Evolutionary conservation across 75 land plant genomes (phyloP).

Genomic region (Picea sitchensis): DNA sequence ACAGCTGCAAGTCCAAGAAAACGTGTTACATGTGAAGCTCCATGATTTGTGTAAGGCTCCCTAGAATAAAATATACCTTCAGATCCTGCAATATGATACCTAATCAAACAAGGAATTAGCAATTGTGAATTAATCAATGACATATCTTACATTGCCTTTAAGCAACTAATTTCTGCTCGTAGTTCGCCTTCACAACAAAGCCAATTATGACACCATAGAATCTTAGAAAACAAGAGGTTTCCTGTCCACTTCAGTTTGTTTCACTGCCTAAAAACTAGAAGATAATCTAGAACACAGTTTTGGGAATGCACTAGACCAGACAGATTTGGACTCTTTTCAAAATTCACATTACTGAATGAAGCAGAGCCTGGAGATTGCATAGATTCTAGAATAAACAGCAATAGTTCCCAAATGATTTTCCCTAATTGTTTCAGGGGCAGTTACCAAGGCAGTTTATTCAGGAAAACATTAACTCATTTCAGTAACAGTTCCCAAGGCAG

Average conservation of each 20-base stretch:
- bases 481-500: no score
- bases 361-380: no score
- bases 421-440: no score
- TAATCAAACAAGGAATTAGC: slow-evolving; percentile 15
- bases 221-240: background rate
- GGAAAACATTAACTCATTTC: no score
- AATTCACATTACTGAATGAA: background rate
- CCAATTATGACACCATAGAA: background rate
- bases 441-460: no score
- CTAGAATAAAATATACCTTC: slow-evolving; percentile 83
- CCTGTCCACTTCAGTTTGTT: no score
- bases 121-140: background rate
- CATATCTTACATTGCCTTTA: background rate
- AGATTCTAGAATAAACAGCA: no score
- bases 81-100: slow-evolving; percentile 96
- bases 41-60: slow-evolving; percentile 74
- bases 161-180: background rate
- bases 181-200: background rate
- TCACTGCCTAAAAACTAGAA: background rate
- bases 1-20: slow-evolving; percentile 94
- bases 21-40: slow-evolving; percentile 72
- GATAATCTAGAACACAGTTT: background rate
- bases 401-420: no score
- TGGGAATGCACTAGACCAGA: background rate
- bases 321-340: background rate